A percentile compares a stretch with the other conserved stretches of the same genome.
Conservation (phyloP, 2,329 filamentous ascomycete genomes). For the Diaporthe citrichinensis region DNA sequence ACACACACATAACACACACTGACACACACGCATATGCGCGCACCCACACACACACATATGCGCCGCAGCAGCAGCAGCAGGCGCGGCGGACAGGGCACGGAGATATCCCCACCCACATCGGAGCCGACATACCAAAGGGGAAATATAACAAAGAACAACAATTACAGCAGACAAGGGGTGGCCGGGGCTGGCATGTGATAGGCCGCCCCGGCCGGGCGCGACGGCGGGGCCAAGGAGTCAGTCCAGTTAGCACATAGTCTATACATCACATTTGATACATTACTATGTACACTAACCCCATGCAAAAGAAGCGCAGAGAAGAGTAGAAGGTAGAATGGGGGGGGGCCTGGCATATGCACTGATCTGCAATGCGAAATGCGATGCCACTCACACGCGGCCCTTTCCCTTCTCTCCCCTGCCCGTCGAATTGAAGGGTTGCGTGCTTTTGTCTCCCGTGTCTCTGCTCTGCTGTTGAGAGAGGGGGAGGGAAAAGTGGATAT, state of each 20-base stretch:
- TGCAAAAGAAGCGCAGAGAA: conserved; percentile 3
- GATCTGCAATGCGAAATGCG: conserved; percentile 30
- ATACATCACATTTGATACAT: conserved; percentile 9
- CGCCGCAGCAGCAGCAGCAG: background rate
- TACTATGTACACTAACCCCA: too few species aligned
- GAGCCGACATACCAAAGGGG: conserved; percentile 23
- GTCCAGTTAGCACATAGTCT: background rate
- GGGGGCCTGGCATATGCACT: conserved; percentile 25
- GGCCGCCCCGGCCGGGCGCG: background rate
- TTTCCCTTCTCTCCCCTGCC: too few species aligned
- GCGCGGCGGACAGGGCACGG: conserved; percentile 15
- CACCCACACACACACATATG: background rate
- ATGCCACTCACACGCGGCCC: conserved; percentile 4
- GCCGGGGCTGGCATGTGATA: conserved; percentile 10
- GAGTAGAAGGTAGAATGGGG: background rate
- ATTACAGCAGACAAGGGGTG: background rate
- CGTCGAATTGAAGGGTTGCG: background rate
- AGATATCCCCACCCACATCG: conserved; percentile 22
- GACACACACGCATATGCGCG: background rate
- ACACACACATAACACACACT: background rate
- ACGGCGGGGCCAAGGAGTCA: background rate
- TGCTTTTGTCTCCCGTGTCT: background rate
- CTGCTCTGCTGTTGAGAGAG: background rate
- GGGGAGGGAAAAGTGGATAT: background rate
- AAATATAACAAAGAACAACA: conserved; percentile 10